Conservation (phyloP, 768 basidiomycete species). For the Mycena haematopus region DNA sequence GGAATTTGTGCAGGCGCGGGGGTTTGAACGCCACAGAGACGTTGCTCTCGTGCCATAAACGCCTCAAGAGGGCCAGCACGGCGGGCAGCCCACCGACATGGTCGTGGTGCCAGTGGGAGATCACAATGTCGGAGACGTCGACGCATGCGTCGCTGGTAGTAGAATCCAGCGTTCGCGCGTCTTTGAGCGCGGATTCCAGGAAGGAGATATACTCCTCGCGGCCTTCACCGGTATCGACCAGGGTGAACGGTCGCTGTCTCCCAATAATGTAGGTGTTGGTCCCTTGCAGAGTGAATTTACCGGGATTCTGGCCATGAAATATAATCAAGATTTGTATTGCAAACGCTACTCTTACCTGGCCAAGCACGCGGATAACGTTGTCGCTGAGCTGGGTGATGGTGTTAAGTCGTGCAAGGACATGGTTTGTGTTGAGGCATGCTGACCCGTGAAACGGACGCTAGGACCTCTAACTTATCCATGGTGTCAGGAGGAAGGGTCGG, state of each 20-base stretch:
- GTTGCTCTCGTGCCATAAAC: slow-evolving; percentile 64
- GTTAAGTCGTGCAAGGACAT: slow-evolving; percentile 7
- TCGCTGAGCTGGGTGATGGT: slow-evolving; percentile 62
- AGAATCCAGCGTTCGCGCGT: slow-evolving; percentile 39
- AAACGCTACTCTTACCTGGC: slow-evolving; percentile 58
- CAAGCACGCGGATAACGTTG: slow-evolving; percentile 71
- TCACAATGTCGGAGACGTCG: slow-evolving; percentile 85
- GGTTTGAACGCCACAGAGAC: slow-evolving; percentile 57
- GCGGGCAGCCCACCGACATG: slow-evolving; percentile 79
- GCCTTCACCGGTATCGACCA: slow-evolving; percentile 87
- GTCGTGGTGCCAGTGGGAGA: slow-evolving; percentile 92
- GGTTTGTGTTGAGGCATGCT: slow-evolving; percentile 18
- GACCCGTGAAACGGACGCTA: slow-evolving; percentile 63
- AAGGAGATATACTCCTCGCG: slow-evolving; percentile 67
- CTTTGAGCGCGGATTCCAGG: slow-evolving; percentile 66
- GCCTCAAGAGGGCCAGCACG: slow-evolving; percentile 69
- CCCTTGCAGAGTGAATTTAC: slow-evolving; percentile 89
- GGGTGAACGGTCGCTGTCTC: slow-evolving; percentile 68
- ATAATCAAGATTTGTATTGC: background rate
- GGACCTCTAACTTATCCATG: slow-evolving; percentile 59
- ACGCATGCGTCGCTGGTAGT: slow-evolving; percentile 41
- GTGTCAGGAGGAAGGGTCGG: background rate
- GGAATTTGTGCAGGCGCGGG: slow-evolving; percentile 81
- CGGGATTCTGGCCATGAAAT: slow-evolving; percentile 68
- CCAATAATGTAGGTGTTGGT: slow-evolving; percentile 93